phyloP scores from a whole-genome alignment of 352 stramenopile species.

The Pythium oligandrum region DNA sequence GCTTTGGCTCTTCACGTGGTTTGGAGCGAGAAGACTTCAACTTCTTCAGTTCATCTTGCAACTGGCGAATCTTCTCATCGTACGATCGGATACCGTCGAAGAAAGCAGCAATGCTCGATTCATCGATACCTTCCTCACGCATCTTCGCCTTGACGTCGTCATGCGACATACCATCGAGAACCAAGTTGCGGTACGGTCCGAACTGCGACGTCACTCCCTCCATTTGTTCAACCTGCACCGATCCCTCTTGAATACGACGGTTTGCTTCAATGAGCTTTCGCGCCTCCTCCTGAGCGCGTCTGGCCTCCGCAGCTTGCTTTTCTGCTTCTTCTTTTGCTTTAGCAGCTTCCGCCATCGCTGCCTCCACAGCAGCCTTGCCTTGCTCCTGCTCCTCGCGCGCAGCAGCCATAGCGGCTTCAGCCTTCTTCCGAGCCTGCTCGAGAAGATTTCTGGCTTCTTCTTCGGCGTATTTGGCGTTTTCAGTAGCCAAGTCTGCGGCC shows the following conservation, averaged over 20 bases:
- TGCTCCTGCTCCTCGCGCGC: slow-evolving; percentile 75
- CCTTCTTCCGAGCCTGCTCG: slow-evolving; percentile 75
- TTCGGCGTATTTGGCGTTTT: slow-evolving; percentile 59
- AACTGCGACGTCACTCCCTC: slow-evolving; percentile 48
- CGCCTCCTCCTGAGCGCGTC: slow-evolving; percentile 70
- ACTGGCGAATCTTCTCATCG: slow-evolving; percentile 72
- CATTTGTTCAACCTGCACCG: slow-evolving; percentile 22
- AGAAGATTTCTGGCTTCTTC: slow-evolving; percentile 72
- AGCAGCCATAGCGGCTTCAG: slow-evolving; percentile 77
- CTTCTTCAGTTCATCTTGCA: slow-evolving; percentile 83
- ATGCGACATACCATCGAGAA: slow-evolving; percentile 61
- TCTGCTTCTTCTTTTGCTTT: slow-evolving; percentile 77
- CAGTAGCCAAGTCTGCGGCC: slow-evolving; percentile 73
- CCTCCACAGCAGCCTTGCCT: slow-evolving; percentile 78
- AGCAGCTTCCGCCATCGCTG: slow-evolving; percentile 78
- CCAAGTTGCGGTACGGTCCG: slow-evolving; percentile 56
- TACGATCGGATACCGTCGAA: slow-evolving; percentile 84
- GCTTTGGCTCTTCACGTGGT: slow-evolving; percentile 41
- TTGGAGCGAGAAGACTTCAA: slow-evolving; percentile 60
- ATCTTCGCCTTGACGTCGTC: slow-evolving; percentile 75
- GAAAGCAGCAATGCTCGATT: slow-evolving; percentile 65
- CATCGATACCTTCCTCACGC: slow-evolving; percentile 71
- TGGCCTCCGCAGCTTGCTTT: slow-evolving; percentile 69
- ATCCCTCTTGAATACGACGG: slow-evolving; percentile 65
- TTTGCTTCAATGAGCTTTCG: slow-evolving; percentile 84